Evolutionary conservation across 805 yeast species (phyloP), one percentile per base, ranked within the genome.

Genomic region (Wickerhamiella parazyma): DNA sequence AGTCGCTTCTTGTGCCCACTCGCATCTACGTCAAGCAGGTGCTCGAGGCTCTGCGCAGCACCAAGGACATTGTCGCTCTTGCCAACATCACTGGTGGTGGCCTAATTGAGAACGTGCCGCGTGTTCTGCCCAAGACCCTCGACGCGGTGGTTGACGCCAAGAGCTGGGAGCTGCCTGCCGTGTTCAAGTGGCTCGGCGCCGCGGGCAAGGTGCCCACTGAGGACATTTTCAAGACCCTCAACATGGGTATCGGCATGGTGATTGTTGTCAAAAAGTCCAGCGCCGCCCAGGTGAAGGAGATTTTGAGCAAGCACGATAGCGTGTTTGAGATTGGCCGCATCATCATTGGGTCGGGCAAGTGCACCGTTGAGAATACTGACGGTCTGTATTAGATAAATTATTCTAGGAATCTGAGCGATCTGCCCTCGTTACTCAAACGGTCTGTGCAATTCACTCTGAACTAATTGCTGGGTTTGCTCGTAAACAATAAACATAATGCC

Each of bases 41-140:
- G 46, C 70, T 91, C 49, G 80, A 81, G 38, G 75, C 83, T 1
- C 71, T 87, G 49, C 42, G 46, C 22, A 47, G 46, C 37, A 46
- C 42, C n/a, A 78, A 71, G 26, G 65, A 81, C 45, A 59, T 89
- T 38, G 69, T 86, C 45, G 99, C 96, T 47, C 71, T 91, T 58
- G 95, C 98, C 2, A 94, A 91, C 58, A 91, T 91, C 57, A 91
- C 99, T 19, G 99, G 99, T 49, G 99, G 99, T 62, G 99, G 99
- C 42, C 70, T 91, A 43, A 79, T 91, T 22, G 99, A 91, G 64
- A 91, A 91, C 63, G 77, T 89, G 46, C 99, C 99, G 44, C 76
- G 99, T 60, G 91, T 94, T 16, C 69, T 91, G 49, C 98, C 98
- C 46, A 65, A 73, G 46, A 63, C 75, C 53, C 67, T 91, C 49